Base-by-base conservation (phyloP, 192 early-diverging fungal genomes). In the Coemansia sp. region DNA sequence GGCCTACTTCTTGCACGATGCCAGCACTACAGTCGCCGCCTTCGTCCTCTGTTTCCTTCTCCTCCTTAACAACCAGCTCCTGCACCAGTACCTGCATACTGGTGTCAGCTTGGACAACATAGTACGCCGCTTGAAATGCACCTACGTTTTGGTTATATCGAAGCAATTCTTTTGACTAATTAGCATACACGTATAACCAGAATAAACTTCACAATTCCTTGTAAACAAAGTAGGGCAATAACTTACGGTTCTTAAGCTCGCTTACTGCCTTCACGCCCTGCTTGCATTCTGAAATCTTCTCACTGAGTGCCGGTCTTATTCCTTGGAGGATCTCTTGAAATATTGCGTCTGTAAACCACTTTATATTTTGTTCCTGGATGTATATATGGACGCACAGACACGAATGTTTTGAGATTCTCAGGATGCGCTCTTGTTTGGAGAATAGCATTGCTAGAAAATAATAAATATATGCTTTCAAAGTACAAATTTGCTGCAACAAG, bases 251-350 rank as follows among this genome's bases (percentile, higher is more conserved):
- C 57, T 65, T 74, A 12, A 74, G 68, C 26, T 71, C 62, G 26
- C 75, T 76, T 7, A 69, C 71, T 5, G 26, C 11, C 19, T 48
- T 62, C 6, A 44, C 68, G 32, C 65, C 69, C 49, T 71, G 39
- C 18, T 45, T 48, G 43, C 64, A 66, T 38, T 76, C 75, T 3
- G 64, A 45, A 43, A 74, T 44, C 48, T 83, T 83, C 13, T 56
- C 63, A 16, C 49, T 61, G 2, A 83, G 58, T 13, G 32, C 32
- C 5, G 80, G 75, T 40, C 54, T 70, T 12, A 83, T 68, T 23
- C 61, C 80, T 41, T 74, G 71, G 39, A 83, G 69, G 13, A 83
- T 63, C 53, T 83, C 80, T 53, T 83, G 80, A 12, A 83, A 72
- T 47, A 77, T 21, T 15, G 42, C 63, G 53, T 83, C 80, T 4